Evolutionary conservation across 208 protist genomes (phyloP).

Genomic region (Angomonas desouzai): DNA sequence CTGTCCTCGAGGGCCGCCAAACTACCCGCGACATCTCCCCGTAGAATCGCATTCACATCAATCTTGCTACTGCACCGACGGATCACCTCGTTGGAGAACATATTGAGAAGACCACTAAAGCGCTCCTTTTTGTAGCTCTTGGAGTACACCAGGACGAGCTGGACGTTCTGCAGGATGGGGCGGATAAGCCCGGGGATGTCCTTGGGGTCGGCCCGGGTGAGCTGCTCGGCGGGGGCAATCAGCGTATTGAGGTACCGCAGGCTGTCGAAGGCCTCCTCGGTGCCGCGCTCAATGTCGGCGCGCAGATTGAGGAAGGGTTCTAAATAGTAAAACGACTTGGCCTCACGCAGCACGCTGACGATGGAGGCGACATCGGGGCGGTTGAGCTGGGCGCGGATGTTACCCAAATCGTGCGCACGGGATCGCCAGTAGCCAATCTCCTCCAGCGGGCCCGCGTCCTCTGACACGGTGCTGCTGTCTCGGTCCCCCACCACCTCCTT

Average conservation of each 20-base stretch:
- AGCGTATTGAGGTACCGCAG: constrained; percentile 94
- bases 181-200: constrained; percentile 92
- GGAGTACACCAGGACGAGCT: constrained; percentile 93
- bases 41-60: constrained; percentile 92
- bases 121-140: constrained; percentile 95
- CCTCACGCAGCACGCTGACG: constrained; percentile 85
- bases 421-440: constrained; percentile 97
- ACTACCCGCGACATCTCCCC: constrained; percentile 88
- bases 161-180: constrained; percentile 87
- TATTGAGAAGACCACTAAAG: constrained; percentile 88
- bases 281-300: constrained; percentile 90
- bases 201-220: constrained; percentile 74
- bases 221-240: constrained; percentile 90
- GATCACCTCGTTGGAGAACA: constrained; percentile 97
- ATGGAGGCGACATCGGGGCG: constrained; percentile 88
- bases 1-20: constrained; percentile 92
- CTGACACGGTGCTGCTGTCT: constrained; percentile 25
- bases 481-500: constrained; percentile 94
- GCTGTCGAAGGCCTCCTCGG: constrained; percentile 95
- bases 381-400: constrained; percentile 94
- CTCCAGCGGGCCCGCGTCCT: constrained; percentile 87
- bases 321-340: constrained; percentile 94
- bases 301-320: constrained; percentile 93
- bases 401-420: constrained; percentile 91
- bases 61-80: constrained; percentile 92